Base-by-base conservation (phyloP, 257 asterid species). In the Rubia yunnanensis region DNA sequence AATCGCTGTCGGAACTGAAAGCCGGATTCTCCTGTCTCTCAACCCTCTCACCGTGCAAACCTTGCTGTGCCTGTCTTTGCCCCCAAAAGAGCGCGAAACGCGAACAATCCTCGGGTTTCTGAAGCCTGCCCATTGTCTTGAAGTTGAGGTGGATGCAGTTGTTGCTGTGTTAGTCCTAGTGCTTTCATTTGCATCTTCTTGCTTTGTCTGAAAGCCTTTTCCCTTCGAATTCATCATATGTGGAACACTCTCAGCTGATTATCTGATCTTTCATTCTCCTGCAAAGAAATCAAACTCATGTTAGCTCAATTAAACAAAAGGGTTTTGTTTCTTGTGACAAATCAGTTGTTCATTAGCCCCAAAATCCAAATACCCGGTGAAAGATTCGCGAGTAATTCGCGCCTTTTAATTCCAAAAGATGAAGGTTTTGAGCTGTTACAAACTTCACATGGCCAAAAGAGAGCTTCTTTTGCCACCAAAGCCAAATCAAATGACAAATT, bases 1-100 rank as follows among this genome's bases (percentile, higher is more conserved):
- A 57, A 86, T 66, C 7, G 96, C 96, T 1, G 96, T 84, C 0
- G 94, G 94, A 0, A 84, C 94, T 0, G 94, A 88, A 0, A 88
- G 86, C 64, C 96, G 74, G 32, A 88, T 88, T 9, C 94, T 64
- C 2, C 96, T 70, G 67, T 88, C 94, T 59, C 89, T 75, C 6
- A 86, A 67, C 4, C 96, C 96, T 24, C 78, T 81, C 14, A 88
- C 68, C 0, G 96, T 88, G 73, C 86, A 82, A 13, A 88, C 94
- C 10, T 88, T 88, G 73, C 96, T 88, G 22, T 88, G 96, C 70
- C 96, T 68, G 68, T 88, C 94, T 65, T 88, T 88, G 34, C 96
- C 91, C 4, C 94, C 96, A 31, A 79, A 86, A 5, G 72, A 31
- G 14, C 86, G 84, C 1, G 96, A 84, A 8, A 82, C 94, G 0